Conservation (phyloP, 2,329 filamentous ascomycete species). For the Didymosphaeria variabile region DNA sequence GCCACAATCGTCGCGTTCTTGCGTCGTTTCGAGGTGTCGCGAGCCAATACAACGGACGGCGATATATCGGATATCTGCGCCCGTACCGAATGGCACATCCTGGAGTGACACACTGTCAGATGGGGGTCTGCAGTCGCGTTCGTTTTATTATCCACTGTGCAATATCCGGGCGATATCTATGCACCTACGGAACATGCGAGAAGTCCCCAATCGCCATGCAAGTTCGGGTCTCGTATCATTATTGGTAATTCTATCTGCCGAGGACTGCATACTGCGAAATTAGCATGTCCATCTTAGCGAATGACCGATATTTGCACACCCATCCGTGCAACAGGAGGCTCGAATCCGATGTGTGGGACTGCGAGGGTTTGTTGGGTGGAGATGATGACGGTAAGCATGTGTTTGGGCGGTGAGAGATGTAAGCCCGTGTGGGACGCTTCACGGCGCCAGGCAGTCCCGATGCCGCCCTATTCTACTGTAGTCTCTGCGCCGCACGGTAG, state of each 20-base stretch:
- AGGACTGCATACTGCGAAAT: constrained; percentile 14
- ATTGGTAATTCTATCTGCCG: constrained; percentile 8
- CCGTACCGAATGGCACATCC: neutral
- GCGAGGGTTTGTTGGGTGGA: constrained; percentile 16
- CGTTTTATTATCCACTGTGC: neutral
- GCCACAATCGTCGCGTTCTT: constrained; percentile 2
- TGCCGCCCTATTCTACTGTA: constrained; percentile 2
- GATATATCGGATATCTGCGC: neutral
- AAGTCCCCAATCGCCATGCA: constrained; percentile 1
- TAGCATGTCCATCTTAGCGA: constrained; percentile 10
- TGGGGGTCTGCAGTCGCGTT: neutral
- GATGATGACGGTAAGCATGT: constrained; percentile 15
- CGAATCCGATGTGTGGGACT: constrained; percentile 2
- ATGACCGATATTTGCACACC: constrained; percentile 10
- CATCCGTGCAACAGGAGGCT: constrained; percentile 9
- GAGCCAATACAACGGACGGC: neutral
- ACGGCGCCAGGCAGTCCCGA: neutral
- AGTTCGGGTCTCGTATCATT: constrained; percentile 1
- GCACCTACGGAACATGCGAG: neutral
- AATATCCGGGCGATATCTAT: constrained; percentile 3
- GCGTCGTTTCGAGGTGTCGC: neutral
- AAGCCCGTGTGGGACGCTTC: constrained; percentile 6
- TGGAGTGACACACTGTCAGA: neutral
- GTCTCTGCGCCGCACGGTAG: constrained; percentile 11
- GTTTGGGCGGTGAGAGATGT: constrained; percentile 7